Conservation (phyloP, 306 rosid species). For the Glycine latifolia region DNA sequence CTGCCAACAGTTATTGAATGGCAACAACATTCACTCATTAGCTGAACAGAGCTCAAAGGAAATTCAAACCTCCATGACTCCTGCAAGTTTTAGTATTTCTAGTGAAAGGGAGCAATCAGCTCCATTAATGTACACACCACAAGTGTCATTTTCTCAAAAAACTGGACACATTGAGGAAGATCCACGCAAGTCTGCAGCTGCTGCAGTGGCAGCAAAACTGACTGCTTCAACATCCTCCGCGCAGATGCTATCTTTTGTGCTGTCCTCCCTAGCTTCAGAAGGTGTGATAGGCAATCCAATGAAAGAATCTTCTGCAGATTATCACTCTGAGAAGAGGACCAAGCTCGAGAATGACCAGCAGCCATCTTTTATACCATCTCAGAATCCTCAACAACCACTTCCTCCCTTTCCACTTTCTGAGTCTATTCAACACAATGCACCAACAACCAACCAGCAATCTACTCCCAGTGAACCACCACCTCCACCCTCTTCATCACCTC, state of each 20-base stretch:
- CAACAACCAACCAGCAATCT: conserved; percentile 64
- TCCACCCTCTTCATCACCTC: conserved; percentile 86
- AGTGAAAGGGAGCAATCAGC: conserved; percentile 80
- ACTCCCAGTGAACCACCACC: conserved; percentile 79
- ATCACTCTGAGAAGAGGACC: conserved; percentile 78
- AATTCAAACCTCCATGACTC: conserved; percentile 63
- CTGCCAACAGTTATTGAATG: conserved; percentile 62
- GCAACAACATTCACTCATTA: conserved; percentile 56
- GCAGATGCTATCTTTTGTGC: conserved; percentile 92
- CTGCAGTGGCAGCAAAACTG: conserved; percentile 97
- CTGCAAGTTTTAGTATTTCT: conserved; percentile 58
- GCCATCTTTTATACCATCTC: conserved; percentile 60
- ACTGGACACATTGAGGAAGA: conserved; percentile 74
- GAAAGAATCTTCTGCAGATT: conserved; percentile 68
- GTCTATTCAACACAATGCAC: conserved; percentile 57
- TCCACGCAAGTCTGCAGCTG: conserved; percentile 94
- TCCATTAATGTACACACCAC: conserved; percentile 77
- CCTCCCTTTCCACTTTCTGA: conserved; percentile 68
- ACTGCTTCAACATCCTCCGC: conserved; percentile 95
- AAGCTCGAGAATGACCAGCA: conserved; percentile 76
- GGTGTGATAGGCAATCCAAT: conserved; percentile 76
- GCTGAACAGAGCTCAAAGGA: conserved; percentile 75
- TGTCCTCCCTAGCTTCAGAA: conserved; percentile 95
- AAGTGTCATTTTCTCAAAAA: conserved; percentile 60
- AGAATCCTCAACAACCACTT: conserved; percentile 67